These are phyloP conservation scores for Lojkania enalia DNA, from an alignment of 2,329 filamentous ascomycete genomes.

Conservation along the genomic window DNA sequence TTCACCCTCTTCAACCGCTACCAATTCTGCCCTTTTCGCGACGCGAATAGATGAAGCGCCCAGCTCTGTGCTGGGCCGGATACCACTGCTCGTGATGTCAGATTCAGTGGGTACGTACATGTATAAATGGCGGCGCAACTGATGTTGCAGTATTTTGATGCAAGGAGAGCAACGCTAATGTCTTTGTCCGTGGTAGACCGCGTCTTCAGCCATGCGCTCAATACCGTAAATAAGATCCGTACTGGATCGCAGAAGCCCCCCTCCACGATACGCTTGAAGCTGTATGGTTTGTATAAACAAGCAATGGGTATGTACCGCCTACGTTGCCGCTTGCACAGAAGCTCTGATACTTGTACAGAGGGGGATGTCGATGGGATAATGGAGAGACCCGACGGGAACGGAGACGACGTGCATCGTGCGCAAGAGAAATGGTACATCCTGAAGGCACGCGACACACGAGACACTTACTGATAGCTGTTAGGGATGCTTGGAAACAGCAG, in stretches of 20 bases:
- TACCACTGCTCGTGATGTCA: constrained; percentile 38
- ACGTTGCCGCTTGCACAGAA: background rate
- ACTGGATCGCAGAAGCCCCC: constrained; percentile 90
- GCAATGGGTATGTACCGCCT: constrained; percentile 68
- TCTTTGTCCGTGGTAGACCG: constrained; percentile 64
- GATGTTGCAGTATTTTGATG: background rate
- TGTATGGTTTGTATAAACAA: constrained; percentile 99
- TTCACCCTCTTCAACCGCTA: constrained; percentile 1
- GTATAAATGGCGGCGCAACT: too few relatives aligned
- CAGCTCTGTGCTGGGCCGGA: constrained; percentile 20
- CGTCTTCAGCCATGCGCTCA: constrained; percentile 98
- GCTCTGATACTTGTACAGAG: constrained; percentile 55
- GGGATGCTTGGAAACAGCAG: constrained; percentile 94
- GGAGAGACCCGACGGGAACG: constrained; percentile 68
- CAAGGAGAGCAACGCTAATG: constrained; percentile 8
- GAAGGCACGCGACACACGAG: constrained; percentile 17
- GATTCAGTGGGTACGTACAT: constrained; percentile 48
- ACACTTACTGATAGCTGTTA: constrained; percentile 31
- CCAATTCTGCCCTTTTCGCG: constrained; percentile 5
- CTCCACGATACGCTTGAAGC: constrained; percentile 77
- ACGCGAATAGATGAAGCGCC: constrained; percentile 23
- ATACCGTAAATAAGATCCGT: constrained; percentile 97
- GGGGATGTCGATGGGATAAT: constrained; percentile 94
- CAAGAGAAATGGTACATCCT: constrained; percentile 67
- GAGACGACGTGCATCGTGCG: constrained; percentile 57